Percentiles rank a stretch among this genome's conserved stretches.
Evolutionary conservation across 257 asterid species (phyloP).

Genomic region (Capsicum chinense): DNA sequence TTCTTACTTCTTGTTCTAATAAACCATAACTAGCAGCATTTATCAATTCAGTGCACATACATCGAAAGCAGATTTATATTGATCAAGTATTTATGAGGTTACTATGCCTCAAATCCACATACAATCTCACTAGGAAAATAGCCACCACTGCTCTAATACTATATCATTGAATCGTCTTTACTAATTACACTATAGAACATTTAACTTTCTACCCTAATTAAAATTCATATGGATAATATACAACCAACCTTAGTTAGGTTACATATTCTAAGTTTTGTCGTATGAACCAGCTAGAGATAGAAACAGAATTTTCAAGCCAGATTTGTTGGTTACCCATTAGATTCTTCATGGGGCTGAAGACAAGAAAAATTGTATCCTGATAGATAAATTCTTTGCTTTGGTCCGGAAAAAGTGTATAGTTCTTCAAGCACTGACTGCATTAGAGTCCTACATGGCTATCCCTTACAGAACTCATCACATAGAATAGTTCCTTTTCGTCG

Average conservation of each 20-base stretch:
- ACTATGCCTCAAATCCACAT: not conserved
- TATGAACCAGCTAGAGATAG: not conserved
- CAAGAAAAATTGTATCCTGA: not conserved
- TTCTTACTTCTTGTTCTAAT: not conserved
- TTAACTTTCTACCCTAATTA: not conserved
- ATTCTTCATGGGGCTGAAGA: not conserved
- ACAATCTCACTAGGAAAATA: not conserved
- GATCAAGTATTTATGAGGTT: not conserved
- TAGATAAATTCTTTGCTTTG: not conserved
- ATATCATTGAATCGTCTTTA: not conserved
- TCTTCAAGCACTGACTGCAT: not conserved
- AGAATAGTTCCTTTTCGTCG: not conserved
- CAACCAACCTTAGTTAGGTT: not conserved
- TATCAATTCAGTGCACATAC: constrained; percentile 1
- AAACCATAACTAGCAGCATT: not conserved
- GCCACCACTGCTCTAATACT: not conserved
- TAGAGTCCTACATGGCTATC: not conserved
- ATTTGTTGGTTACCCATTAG: not conserved
- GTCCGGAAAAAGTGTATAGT: constrained; percentile 7
- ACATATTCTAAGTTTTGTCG: not conserved
- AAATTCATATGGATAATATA: not conserved
- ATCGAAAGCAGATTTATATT: not conserved
- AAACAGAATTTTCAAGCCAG: not conserved
- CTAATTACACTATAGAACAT: not conserved
- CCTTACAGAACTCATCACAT: not conserved